Conservation (phyloP, 1,284 basidiomycete genomes). For the Schizophyllum amplum region DNA sequence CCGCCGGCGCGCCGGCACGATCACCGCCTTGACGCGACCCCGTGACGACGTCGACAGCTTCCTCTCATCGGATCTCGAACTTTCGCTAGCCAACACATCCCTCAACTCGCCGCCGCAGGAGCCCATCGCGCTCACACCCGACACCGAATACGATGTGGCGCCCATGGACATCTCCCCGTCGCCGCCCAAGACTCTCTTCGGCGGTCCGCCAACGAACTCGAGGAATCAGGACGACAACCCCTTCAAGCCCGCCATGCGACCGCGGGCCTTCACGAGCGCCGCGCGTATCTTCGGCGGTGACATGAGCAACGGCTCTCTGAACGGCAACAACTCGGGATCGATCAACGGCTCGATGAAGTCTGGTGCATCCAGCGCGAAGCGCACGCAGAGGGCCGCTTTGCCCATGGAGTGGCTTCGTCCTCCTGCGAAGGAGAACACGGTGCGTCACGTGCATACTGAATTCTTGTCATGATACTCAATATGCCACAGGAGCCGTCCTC, state of each 20-base stretch:
- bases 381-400: constrained; percentile 48
- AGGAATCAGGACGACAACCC: constrained; percentile 17
- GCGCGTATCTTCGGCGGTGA: constrained; percentile 65
- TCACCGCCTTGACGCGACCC: constrained; percentile 40
- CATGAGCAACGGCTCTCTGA: constrained; percentile 43
- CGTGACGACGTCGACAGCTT: constrained; percentile 55
- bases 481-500: constrained; percentile 32
- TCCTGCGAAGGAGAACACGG: neutral
- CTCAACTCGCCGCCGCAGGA: constrained; percentile 58
- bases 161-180: constrained; percentile 78
- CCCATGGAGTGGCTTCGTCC: constrained; percentile 47
- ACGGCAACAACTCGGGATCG: constrained; percentile 25
- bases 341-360: constrained; percentile 22
- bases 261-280: constrained; percentile 51
- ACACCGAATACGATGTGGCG: constrained; percentile 35
- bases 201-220: constrained; percentile 16
- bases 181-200: constrained; percentile 19
- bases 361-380: constrained; percentile 37
- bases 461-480: constrained; percentile 11
- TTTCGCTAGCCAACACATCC: constrained; percentile 74
- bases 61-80: constrained; percentile 63
- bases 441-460: constrained; percentile 8
- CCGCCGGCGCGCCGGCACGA: constrained; percentile 27
- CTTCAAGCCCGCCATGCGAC: constrained; percentile 28
- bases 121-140: constrained; percentile 33